Evolutionary conservation across 768 basidiomycete genomes (phyloP).

Genomic region (Gymnopilus junonius): DNA sequence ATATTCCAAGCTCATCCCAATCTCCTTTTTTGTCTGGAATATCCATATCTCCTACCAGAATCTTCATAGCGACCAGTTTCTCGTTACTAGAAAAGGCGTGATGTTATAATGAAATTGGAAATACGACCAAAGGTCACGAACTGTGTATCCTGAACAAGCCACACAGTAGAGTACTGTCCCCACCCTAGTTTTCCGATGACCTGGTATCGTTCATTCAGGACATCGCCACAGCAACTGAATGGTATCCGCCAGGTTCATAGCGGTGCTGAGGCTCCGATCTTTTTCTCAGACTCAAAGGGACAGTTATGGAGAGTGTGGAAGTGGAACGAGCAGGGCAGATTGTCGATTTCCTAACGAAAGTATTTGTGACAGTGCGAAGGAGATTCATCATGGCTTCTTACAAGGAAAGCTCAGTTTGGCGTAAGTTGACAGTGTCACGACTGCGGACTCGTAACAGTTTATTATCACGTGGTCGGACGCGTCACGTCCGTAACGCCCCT

Average conservation of each 20-base stretch:
- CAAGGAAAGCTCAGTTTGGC: too few species aligned
- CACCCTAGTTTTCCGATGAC: slow-evolving; percentile 61
- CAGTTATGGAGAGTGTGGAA: too few species aligned
- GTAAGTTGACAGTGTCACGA: too few species aligned
- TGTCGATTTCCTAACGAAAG: too few species aligned
- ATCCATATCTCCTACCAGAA: slow-evolving; percentile 50
- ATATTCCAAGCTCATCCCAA: slow-evolving; percentile 51
- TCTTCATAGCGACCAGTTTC: slow-evolving; percentile 53
- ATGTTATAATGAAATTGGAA: background rate
- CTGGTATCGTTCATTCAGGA: slow-evolving; percentile 48
- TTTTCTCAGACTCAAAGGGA: too few species aligned
- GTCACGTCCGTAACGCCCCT: too few species aligned
- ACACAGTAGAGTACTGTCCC: slow-evolving; percentile 52
- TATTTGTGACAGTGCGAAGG: too few species aligned
- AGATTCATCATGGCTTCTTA: too few species aligned
- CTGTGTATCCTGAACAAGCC: slow-evolving; percentile 41
- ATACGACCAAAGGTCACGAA: slow-evolving; percentile 5
- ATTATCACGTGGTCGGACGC: too few species aligned
- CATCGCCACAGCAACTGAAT: slow-evolving; percentile 42
- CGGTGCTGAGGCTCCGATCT: too few species aligned
- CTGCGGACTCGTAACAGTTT: too few species aligned
- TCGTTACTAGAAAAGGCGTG: slow-evolving; percentile 31
- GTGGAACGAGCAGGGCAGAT: too few species aligned
- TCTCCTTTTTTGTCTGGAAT: background rate
- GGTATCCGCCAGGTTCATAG: slow-evolving; percentile 39